phyloP scores from a whole-genome alignment of 2,329 filamentous ascomycete species.

The Xylariales sp. region DNA sequence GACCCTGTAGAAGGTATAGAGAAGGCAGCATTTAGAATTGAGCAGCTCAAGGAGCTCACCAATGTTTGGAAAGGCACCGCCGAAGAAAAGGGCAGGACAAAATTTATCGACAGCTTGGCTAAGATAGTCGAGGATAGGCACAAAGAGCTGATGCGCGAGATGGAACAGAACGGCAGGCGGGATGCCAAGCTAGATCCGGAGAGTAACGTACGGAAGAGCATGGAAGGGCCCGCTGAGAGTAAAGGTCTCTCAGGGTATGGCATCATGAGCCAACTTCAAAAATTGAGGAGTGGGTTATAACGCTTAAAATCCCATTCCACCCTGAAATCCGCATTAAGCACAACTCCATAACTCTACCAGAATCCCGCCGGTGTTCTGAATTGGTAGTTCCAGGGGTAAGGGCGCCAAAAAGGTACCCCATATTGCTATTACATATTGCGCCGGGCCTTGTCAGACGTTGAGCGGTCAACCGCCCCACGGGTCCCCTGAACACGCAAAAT shows the following conservation, averaged over 20 bases:
- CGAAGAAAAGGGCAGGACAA: slow-evolving; percentile 80
- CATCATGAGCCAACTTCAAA: slow-evolving; percentile 59
- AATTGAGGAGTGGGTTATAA: slow-evolving; percentile 50
- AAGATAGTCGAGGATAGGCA: slow-evolving; percentile 78
- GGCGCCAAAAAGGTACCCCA: no score
- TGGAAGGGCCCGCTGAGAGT: slow-evolving; percentile 28
- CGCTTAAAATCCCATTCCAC: no score
- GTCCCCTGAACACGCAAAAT: no score
- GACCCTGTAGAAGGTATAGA: slow-evolving; percentile 66
- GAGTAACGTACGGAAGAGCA: slow-evolving; percentile 28
- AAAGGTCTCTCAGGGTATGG: slow-evolving; percentile 50
- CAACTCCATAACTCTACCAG: no score
- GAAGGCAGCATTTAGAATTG: slow-evolving; percentile 68
- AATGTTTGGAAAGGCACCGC: slow-evolving; percentile 93
- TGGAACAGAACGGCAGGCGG: slow-evolving; percentile 37
- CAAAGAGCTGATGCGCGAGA: slow-evolving; percentile 47
- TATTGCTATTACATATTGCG: no score
- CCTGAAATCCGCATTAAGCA: no score
- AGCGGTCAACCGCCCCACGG: no score
- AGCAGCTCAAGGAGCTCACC: slow-evolving; percentile 70
- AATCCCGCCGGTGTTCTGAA: no score
- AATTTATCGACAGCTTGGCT: slow-evolving; percentile 76
- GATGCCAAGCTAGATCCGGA: slow-evolving; percentile 27
- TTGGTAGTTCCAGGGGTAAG: no score
- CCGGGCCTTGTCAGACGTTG: no score